phyloP scores from a whole-genome alignment of 2,329 filamentous ascomycete species.

The Westerdykella aurantiaca region DNA sequence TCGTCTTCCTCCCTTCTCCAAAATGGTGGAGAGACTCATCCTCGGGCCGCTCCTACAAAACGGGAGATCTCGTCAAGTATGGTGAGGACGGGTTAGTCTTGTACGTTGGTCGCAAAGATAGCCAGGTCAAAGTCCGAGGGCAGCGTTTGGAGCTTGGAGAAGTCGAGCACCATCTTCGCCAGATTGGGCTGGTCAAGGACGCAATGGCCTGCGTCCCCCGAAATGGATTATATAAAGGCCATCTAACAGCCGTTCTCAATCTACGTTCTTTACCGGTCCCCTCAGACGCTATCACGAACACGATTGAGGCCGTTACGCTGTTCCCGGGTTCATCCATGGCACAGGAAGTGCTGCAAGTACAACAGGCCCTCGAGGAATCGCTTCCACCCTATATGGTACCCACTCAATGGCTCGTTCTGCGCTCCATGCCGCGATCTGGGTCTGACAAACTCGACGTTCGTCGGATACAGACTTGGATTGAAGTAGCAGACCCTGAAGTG shows the following conservation, averaged over 20 bases:
- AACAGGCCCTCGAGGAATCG: too few relatives aligned
- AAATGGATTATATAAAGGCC: background rate
- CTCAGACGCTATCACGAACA: conserved; percentile 1
- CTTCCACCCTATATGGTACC: too few relatives aligned
- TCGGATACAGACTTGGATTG: too few relatives aligned
- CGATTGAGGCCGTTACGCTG: conserved; percentile 13
- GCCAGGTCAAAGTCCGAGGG: conserved; percentile 19
- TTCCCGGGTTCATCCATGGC: too few relatives aligned
- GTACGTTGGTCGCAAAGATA: conserved; percentile 17
- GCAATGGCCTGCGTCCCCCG: too few relatives aligned
- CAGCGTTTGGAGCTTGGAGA: conserved; percentile 18
- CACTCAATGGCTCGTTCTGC: too few relatives aligned
- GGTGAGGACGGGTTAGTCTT: conserved; percentile 10
- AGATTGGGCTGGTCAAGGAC: background rate
- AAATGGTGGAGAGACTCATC: too few relatives aligned
- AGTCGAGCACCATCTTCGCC: conserved; percentile 13
- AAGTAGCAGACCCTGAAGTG: too few relatives aligned
- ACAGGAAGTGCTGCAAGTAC: too few relatives aligned
- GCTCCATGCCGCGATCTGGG: too few relatives aligned
- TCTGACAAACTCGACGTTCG: too few relatives aligned
- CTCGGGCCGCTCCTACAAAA: conserved; percentile 9
- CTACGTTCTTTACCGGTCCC: background rate
- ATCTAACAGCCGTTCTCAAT: too few relatives aligned
- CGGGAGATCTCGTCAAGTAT: conserved; percentile 17
- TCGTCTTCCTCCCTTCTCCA: conserved; percentile 3